Evolutionary conservation across 108 stramenopile species (phyloP), one percentile per base, ranked within the genome.

Genomic region (Conticribra guillardii): DNA sequence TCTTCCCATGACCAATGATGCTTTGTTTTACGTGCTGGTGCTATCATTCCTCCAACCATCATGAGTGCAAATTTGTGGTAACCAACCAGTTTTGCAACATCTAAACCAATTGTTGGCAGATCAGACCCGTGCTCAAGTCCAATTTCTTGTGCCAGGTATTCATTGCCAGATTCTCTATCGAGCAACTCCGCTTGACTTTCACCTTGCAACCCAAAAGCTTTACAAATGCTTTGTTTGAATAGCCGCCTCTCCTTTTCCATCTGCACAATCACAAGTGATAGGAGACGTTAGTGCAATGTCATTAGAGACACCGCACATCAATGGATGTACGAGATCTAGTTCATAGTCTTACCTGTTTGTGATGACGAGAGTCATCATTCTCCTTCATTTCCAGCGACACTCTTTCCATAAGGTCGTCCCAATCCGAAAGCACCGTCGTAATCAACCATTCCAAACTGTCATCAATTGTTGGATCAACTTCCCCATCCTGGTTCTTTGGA

Each of bases 131-230:
- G 48, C 45, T 60, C 67, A 28, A 71, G 34, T 4, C 79, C 79
- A 32, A 80, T 72, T 49, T 80, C 79, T 31, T 51, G 64, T 16
- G 79, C 79, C 27, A 80, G 30, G 31, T 66, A 80, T 29, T 47
- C 62, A 8, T 31, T n/a, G 23, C 79, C 79, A 19, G 67, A 62
- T 48, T 61, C 64, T 34, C 23, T 37, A 18, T 21, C 47, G 28
- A 80, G 68, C 8, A 58, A 17, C 44, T 72, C 62, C 5, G 17
- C 9, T 5, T 18, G 4, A 7, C 21, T 44, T 17, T 73, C 71
- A 14, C 63, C 73, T 18, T 68, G 34, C 14, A 77, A 11, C 4
- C 33, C n/a, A 48, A 46, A 64, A 2, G 66, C 62, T 11, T 56
- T 54, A 51, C 23, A 32, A 4, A 73, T 41, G 32, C 41, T 26